Evolutionary conservation across 228 moss, liverwort and hornwort genomes (phyloP).

Genomic region (Sphagnum fallax): DNA sequence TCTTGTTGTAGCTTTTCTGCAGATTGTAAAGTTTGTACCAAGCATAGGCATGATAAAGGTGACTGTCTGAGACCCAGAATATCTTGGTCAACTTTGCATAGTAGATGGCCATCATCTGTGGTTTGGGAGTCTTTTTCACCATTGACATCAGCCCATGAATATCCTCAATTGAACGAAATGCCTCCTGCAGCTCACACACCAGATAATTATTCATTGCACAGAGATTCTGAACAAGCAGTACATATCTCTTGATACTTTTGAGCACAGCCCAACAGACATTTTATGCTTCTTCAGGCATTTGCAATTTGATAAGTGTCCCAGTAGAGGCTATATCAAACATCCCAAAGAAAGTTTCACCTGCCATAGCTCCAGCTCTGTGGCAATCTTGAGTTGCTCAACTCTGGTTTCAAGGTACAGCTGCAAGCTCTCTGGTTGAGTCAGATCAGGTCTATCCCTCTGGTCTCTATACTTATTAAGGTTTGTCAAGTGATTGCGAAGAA

Average conservation of each 20-base stretch:
- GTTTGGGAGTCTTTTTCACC: constrained; percentile 96
- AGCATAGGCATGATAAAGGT: constrained; percentile 90
- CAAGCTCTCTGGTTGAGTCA: constrained; percentile 92
- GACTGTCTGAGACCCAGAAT: constrained; percentile 89
- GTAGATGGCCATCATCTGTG: constrained; percentile 96
- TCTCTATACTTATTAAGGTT: constrained; percentile 98
- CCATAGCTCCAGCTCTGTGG: constrained; percentile 98
- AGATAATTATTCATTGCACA: too few relatives aligned
- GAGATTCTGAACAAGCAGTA: too few relatives aligned
- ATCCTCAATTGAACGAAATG: constrained; percentile 90
- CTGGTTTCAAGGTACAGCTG: constrained; percentile 95
- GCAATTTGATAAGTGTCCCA: too few relatives aligned
- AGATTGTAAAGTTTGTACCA: constrained; percentile 98
- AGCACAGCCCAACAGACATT: too few relatives aligned
- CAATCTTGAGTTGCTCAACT: constrained; percentile 98
- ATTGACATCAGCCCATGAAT: constrained; percentile 74
- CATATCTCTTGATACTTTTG: too few relatives aligned
- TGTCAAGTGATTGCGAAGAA: constrained; percentile 85
- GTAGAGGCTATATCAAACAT: too few relatives aligned
- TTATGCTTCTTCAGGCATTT: too few relatives aligned
- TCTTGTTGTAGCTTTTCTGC: constrained; percentile 96
- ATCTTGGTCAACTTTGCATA: constrained; percentile 97
- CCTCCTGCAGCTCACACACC: constrained; percentile 48
- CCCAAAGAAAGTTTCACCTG: constrained; percentile 43
- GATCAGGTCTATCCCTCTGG: constrained; percentile 94